Percentiles rank a stretch among this genome's conserved stretches.
phyloP scores from a whole-genome alignment of 805 yeast genomes.

The Kazachstania taianensis region DNA sequence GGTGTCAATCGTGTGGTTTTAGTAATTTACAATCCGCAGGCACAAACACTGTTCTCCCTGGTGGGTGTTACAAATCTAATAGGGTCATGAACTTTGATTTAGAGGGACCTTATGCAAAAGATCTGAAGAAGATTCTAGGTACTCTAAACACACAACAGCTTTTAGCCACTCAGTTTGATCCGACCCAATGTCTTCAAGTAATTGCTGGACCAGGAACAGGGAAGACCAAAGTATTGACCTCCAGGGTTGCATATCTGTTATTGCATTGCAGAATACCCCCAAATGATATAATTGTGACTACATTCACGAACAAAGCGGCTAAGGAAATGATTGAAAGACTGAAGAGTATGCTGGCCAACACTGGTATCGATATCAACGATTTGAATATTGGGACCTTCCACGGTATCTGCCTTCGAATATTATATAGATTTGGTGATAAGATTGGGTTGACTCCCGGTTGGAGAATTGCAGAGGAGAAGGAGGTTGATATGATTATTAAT shows the following conservation, averaged over 20 bases:
- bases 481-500: slow-evolving; percentile 31
- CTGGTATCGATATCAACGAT: slow-evolving; percentile 29
- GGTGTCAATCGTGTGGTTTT: too few relatives aligned
- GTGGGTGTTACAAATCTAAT: too few relatives aligned
- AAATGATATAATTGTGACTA: slow-evolving; percentile 63
- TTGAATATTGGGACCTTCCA: slow-evolving; percentile 85
- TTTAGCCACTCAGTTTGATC: slow-evolving; percentile 36
- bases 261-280: slow-evolving; percentile 45
- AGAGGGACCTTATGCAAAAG: not conserved
- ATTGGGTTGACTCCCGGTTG: slow-evolving; percentile 37
- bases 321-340: slow-evolving; percentile 69
- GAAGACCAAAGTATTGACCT: slow-evolving; percentile 74
- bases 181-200: slow-evolving; percentile 37
- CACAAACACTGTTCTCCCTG: too few relatives aligned
- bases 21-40: too few relatives aligned
- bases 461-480: slow-evolving; percentile 57
- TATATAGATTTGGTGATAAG: slow-evolving; percentile 43
- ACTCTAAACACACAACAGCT: slow-evolving; percentile 35
- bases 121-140: not conserved
- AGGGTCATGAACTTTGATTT: too few relatives aligned
- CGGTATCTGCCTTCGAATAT: slow-evolving; percentile 57
- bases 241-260: slow-evolving; percentile 67
- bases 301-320: slow-evolving; percentile 91
- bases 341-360: slow-evolving; percentile 25
- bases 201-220: slow-evolving; percentile 64